A percentile compares a stretch with the other conserved stretches of the same genome.
Evolutionary conservation across 2,329 filamentous ascomycete species (phyloP).

Genomic region (Ophiostoma populinum): DNA sequence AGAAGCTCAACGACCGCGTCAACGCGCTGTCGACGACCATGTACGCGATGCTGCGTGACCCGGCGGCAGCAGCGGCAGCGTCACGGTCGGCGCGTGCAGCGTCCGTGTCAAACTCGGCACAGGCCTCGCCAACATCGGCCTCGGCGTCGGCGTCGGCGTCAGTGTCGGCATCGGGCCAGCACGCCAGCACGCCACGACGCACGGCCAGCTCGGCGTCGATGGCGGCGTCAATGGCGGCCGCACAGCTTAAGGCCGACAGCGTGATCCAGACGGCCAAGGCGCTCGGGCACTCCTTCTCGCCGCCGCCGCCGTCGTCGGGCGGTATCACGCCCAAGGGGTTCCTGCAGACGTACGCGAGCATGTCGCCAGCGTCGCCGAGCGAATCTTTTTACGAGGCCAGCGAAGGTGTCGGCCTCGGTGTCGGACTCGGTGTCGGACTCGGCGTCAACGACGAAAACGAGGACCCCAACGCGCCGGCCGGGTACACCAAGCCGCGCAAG

Average conservation of each 20-base stretch:
- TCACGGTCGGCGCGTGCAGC: conserved; percentile 1
- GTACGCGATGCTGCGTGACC: conserved; percentile 19
- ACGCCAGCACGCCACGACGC: conserved; percentile 15
- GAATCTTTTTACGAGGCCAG: conserved; percentile 9
- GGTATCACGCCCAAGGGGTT: conserved; percentile 24
- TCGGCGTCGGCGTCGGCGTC: too few relatives aligned
- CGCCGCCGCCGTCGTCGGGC: conserved; percentile 11
- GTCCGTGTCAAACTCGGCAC: too few relatives aligned
- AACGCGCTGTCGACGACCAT: conserved; percentile 27
- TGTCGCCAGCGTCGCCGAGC: conserved; percentile 20
- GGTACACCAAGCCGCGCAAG: conserved; percentile 23
- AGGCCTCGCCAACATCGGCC: too few relatives aligned
- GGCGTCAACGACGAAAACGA: conserved; percentile 15
- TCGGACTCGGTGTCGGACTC: too few relatives aligned
- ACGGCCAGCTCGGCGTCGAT: conserved; percentile 6
- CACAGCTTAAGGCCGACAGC: conserved; percentile 6
- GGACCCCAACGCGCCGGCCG: conserved; percentile 2
- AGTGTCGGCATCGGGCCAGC: too few relatives aligned
- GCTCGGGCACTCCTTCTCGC: not conserved
- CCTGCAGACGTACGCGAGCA: conserved; percentile 1
- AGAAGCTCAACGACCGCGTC: conserved; percentile 31
- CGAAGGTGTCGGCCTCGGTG: too few relatives aligned
- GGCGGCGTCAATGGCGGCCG: not conserved
- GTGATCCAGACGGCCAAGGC: conserved; percentile 7
- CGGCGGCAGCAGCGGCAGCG: conserved; percentile 15